Conservation (phyloP, 345 rosid genomes). For the Sapria himalayana region DNA sequence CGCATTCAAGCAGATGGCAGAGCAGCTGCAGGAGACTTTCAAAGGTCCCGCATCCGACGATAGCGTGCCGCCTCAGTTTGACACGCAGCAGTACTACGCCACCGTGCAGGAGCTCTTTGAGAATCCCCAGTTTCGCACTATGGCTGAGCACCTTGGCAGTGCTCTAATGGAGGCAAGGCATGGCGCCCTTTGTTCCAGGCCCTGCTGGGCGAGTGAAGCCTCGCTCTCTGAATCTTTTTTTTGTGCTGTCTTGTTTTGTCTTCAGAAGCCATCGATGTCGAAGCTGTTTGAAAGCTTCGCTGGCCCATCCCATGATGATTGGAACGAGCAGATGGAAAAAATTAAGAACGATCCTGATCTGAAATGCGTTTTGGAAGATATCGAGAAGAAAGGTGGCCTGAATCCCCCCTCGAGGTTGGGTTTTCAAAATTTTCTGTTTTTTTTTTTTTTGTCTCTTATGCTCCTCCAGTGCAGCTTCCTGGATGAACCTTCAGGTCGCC, state of each 20-base stretch:
- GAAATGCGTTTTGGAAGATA: conserved; percentile 78
- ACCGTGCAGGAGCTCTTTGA: conserved; percentile 98
- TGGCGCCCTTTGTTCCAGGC: background rate
- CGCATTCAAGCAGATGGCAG: conserved; percentile 82
- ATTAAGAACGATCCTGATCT: conserved; percentile 73
- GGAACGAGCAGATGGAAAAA: conserved; percentile 72
- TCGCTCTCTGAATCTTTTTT: no score
- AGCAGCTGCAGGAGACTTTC: conserved; percentile 72
- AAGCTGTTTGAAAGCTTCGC: conserved; percentile 67
- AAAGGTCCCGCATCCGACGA: conserved; percentile 39
- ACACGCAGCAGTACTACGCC: conserved; percentile 46
- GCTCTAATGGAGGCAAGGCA: conserved; percentile 60
- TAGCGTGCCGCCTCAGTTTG: conserved; percentile 42
- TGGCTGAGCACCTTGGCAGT: conserved; percentile 90
- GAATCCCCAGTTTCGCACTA: conserved; percentile 81
- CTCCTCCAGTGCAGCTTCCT: no score
- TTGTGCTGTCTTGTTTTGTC: background rate
- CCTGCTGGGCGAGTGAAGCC: no score
- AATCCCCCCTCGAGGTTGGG: conserved; percentile 93
- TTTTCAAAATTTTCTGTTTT: conserved; percentile 7
- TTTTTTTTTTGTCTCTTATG: no score
- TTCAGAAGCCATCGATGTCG: conserved; percentile 93
- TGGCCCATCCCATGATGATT: conserved; percentile 63
- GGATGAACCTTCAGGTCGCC: no score
- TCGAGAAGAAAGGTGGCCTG: conserved; percentile 80